Evolutionary conservation across 495 filamentous ascomycete genomes (phyloP), one percentile per base, ranked within the genome.

Genomic region (Trypethelium eluteriae): DNA sequence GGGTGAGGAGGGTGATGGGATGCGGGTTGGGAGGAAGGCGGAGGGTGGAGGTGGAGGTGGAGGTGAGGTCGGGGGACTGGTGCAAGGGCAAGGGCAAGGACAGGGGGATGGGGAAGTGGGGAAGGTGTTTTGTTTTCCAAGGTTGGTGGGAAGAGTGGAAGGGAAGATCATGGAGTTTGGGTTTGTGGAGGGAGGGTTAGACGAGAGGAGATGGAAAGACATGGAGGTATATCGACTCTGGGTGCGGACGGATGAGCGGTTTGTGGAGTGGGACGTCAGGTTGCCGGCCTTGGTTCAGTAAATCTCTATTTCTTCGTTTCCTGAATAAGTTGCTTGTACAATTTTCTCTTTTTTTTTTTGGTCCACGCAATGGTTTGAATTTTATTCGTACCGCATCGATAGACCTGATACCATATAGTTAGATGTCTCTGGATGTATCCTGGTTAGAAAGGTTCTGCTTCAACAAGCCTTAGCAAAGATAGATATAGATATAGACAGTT

Each of bases 351-450:
- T 18, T 2, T n/a, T 59, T 36, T 53, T 53, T 9, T 5, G 5
- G 53, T 18, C 18, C 1, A 6, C 18, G 53, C 6, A 1, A 7
- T 36, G 11, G 7, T 35, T 59, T 36, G 6, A 2, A 32, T 18
- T 7, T 14, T 14, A 6, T 59, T 59, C 32, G 36, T 36, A 9
- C 18, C 32, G 7, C 25, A n/a, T 7, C 32, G 25, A 59, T 59
- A 59, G 53, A 59, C 53, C 0, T 35, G 53, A 59, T 59, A 59
- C 53, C 53, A 34, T 14, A 36, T 59, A 59, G 53, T 35, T 36
- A n/a, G 49, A 53, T 53, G 11, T 53, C 18, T 14, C 16, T 53
- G 49, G n/a, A 14, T 5, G n/a, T 0, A 53, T 53, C 0, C 49
- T 53, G 49, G 25, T 25, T 11, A 53, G n/a, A n/a, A 53, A 53